phyloP scores from a whole-genome alignment of 2,329 filamentous ascomycete species.

The Aspergillus japonicus region DNA sequence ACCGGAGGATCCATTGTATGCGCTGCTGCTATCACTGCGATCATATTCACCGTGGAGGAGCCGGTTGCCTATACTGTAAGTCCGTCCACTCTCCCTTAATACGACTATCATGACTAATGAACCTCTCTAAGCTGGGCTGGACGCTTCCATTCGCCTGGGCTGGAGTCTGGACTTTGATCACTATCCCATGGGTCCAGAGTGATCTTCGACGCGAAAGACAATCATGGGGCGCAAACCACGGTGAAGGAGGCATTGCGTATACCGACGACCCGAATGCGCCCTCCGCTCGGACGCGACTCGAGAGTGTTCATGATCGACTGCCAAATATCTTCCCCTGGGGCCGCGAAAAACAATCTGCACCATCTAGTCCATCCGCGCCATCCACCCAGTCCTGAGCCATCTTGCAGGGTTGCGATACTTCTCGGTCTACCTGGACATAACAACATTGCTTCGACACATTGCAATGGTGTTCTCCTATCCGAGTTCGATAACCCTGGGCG shows the following conservation, averaged over 20 bases:
- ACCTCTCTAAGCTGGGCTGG: constrained; percentile 17
- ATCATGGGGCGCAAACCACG: constrained; percentile 39
- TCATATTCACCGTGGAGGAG: constrained; percentile 51
- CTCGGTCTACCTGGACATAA: neutral
- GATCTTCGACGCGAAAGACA: constrained; percentile 47
- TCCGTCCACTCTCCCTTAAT: neutral
- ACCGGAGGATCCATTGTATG: constrained; percentile 51
- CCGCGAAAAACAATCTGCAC: constrained; percentile 26
- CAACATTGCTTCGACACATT: neutral
- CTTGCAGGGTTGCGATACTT: neutral
- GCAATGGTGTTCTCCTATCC: too few relatives aligned
- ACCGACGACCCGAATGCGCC: constrained; percentile 40
- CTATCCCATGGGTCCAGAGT: constrained; percentile 48
- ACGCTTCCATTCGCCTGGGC: constrained; percentile 31
- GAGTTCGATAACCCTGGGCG: neutral
- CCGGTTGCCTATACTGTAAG: constrained; percentile 50
- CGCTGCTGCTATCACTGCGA: constrained; percentile 48
- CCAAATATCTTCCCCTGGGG: constrained; percentile 30
- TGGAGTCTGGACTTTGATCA: constrained; percentile 48
- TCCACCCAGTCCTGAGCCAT: constrained; percentile 8
- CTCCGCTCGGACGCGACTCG: constrained; percentile 38
- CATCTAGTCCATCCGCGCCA: constrained; percentile 26
- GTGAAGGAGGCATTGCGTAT: constrained; percentile 37
- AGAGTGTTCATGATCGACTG: constrained; percentile 34
- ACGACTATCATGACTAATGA: constrained; percentile 7